Evolutionary conservation across 305 asterid genomes (phyloP), one percentile per base, ranked within the genome.

Genomic region (Lippia alba): DNA sequence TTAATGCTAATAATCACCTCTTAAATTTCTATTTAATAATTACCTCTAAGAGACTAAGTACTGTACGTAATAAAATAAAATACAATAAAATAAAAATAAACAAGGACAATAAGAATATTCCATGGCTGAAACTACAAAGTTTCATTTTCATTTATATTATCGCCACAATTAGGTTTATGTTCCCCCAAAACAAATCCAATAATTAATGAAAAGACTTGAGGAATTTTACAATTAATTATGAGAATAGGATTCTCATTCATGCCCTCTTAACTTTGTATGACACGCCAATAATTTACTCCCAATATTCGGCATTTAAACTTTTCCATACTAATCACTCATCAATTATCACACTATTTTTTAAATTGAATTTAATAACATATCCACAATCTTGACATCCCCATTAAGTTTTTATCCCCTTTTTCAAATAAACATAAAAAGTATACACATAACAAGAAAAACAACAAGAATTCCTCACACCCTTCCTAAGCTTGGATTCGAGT

Each of bases 241-340:
- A 44, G 53, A 6, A 50, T 9, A 8, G 18, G 75, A 70, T 71
- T 50, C 75, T 60, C 67, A 34, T 60, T 15, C 33, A 8, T 40
- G 63, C 9, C 41, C 41, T 36, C 9, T 36, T 36, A 36, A 36
- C 70, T 55, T 75, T 55, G 75, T n/a, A 69, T 39, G 15, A 36
- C 50, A 56, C 66, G 65, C 69, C 61, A 20, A 46, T 4, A 50
- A 53, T 45, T 61, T 12, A 50, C 60, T 45, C 6, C 53, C 16
- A 41, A 53, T 62, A 62, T 62, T 62, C 30, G 12, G 45, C 69
- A 61, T 49, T 71, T 61, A 10, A 58, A 49, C 49, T 49, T 64
- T 64, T 64, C 41, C 9, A 63, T 16, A 41, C 6, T 8, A 6
- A 61, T 69, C 10, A 10, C 39, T 9, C 19, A 20, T 12, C 19